Conservation (phyloP, 116 monocot genomes). For the Phalaenopsis hybrid region DNA sequence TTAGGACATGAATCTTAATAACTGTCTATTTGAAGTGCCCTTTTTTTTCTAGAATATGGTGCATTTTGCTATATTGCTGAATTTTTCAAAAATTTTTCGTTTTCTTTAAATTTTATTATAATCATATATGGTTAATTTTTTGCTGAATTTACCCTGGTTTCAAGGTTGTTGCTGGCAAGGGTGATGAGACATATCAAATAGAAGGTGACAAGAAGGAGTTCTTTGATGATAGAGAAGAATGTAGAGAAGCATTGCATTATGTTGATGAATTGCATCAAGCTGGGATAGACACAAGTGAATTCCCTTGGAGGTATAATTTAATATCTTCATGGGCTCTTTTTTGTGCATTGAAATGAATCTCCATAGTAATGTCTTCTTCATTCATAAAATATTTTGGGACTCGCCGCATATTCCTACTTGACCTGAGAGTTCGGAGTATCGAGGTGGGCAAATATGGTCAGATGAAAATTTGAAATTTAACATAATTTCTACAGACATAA, state of each 20-base stretch:
- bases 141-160: neutral
- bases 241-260: slow-evolving; percentile 90
- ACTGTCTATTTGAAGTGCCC: neutral
- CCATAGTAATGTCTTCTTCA: too few relatives aligned
- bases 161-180: slow-evolving; percentile 90
- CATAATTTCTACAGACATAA: too few relatives aligned
- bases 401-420: too few relatives aligned
- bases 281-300: slow-evolving; percentile 95
- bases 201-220: slow-evolving; percentile 80
- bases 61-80: neutral
- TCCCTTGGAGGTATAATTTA: slow-evolving; percentile 67
- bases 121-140: neutral
- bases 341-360: too few relatives aligned
- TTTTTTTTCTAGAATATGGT: neutral
- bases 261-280: slow-evolving; percentile 92
- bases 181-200: slow-evolving; percentile 76
- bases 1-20: neutral
- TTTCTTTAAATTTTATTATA: neutral
- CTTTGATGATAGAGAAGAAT: slow-evolving; percentile 95
- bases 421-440: too few relatives aligned
- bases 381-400: too few relatives aligned
- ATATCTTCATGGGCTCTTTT: neutral
- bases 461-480: too few relatives aligned
- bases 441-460: too few relatives aligned
- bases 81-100: too few relatives aligned